Evolutionary conservation across 106 monocot genomes (phyloP).

Genomic region (Dactylorhiza incarnata): DNA sequence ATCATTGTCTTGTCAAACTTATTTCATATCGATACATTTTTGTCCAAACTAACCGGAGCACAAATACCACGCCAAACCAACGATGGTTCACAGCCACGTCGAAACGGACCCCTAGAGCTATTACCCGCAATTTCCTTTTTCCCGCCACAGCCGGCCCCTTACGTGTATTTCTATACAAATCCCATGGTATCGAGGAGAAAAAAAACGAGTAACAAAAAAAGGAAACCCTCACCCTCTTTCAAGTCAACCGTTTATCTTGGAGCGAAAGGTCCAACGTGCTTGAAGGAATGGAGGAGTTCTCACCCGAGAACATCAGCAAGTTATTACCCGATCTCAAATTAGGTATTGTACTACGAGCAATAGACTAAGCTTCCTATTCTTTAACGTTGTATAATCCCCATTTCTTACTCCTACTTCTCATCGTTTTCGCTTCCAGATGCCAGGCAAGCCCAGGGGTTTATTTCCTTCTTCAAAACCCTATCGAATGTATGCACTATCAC

Average conservation of each 20-base stretch:
- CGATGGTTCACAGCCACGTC: too few species aligned
- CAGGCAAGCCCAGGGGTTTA: conserved; percentile 86
- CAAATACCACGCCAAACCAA: too few species aligned
- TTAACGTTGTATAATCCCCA: background rate
- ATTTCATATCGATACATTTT: too few species aligned
- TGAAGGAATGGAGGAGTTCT: conserved; percentile 5
- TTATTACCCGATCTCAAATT: conserved; percentile 81
- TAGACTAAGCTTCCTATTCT: background rate
- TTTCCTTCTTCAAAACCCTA: conserved; percentile 87
- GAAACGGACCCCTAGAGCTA: too few species aligned
- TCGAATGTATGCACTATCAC: conserved; percentile 28
- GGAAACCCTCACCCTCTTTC: too few species aligned
- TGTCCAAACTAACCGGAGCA: too few species aligned
- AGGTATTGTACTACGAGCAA: conserved; percentile 22
- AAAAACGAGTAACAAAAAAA: too few species aligned
- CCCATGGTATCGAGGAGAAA: too few species aligned
- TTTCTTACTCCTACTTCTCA: background rate
- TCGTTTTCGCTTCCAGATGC: conserved; percentile 46
- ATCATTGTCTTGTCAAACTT: too few species aligned
- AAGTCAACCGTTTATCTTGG: background rate
- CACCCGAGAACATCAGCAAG: conserved; percentile 8
- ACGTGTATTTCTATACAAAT: too few species aligned
- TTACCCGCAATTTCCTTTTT: too few species aligned
- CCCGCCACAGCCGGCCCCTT: too few species aligned
- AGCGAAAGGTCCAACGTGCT: background rate